Base-by-base conservation (phyloP, 2,329 filamentous ascomycete genomes). In the Aspergillus fumigatus region DNA sequence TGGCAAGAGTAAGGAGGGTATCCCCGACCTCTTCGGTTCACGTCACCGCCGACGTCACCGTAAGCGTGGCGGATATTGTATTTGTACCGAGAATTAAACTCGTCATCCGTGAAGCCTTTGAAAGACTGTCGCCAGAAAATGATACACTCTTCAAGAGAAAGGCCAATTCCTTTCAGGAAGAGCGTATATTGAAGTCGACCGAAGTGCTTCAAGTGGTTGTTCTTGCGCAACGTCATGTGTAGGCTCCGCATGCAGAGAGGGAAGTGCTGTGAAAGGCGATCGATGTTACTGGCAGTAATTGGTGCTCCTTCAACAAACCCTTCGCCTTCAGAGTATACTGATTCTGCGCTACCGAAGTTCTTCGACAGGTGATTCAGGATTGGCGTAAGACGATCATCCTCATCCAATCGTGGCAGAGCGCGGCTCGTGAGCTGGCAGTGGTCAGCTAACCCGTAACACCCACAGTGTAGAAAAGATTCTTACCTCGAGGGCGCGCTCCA, bases 31-130 rank as follows among this genome's bases (percentile, higher is more conserved):
- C 93, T 85, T 32, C 93, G 84, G 70, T 96, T 97, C 21, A 86
- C 82, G 74, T 97, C 93, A 56, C 93, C 93, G 54, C 94, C 94
- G 0, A 97, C 94, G 67, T 97, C 93, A 63, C 94, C 94, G 72
- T 97, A 99, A 0, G 82, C 75, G 80, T 99, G 93, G n/a, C 92
- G 89, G 56, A 97, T 85, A 72, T 99, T 97, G 82, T 99, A 99
- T 48, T 89, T 84, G 77, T 99, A 97, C 71, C 97, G 92, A 70
- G 97, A 97, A 76, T 95, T 95, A 82, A 97, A 99, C 38, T 88
- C 88, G 67, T 97, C 93, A 68, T 97, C 94, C 0, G 90, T 92
- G 62, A 95, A 85, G 63, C 91, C 88, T 71, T 86, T 86, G 82
- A 99, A 97, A 27, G 83, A 81, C 60, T 85, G 83, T 10, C 94